These are phyloP conservation scores for Luvunga scandens DNA, from an alignment of 345 rosid species.

Conservation along the genomic window DNA sequence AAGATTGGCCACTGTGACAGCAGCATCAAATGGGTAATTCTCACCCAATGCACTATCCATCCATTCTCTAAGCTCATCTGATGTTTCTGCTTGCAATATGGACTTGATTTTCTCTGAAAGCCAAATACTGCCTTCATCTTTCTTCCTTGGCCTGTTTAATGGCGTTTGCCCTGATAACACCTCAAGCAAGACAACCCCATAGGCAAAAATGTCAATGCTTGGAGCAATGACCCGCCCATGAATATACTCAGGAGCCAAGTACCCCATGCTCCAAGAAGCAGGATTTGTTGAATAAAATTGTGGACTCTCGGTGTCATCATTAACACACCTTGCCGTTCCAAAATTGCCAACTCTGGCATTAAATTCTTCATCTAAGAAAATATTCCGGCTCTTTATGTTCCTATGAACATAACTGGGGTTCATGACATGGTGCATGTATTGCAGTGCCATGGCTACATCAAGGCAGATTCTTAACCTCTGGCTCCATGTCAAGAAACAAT, in stretches of 20 bases:
- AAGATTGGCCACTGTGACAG: constrained; percentile 58
- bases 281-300: constrained; percentile 32
- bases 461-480: constrained; percentile 86
- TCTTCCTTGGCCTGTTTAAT: constrained; percentile 34
- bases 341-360: constrained; percentile 76
- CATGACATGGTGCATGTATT: constrained; percentile 83
- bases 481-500: constrained; percentile 83
- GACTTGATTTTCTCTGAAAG: constrained; percentile 43
- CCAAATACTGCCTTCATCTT: constrained; percentile 35
- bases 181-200: constrained; percentile 71
- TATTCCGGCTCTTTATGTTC: constrained; percentile 65
- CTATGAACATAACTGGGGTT: constrained; percentile 70
- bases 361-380: constrained; percentile 87
- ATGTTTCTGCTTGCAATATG: constrained; percentile 42
- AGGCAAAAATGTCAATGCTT: constrained; percentile 64
- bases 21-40: constrained; percentile 63
- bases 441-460: constrained; percentile 80
- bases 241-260: constrained; percentile 59
- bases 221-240: constrained; percentile 47
- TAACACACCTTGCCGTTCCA: constrained; percentile 58
- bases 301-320: constrained; percentile 31
- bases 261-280: constrained; percentile 37
- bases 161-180: constrained; percentile 67
- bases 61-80: constrained; percentile 57
- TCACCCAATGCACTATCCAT: constrained; percentile 78